Evolutionary conservation across 2,329 filamentous ascomycete genomes (phyloP), one percentile per base, ranked within the genome.

Genomic region (Chaetomium globosum): DNA sequence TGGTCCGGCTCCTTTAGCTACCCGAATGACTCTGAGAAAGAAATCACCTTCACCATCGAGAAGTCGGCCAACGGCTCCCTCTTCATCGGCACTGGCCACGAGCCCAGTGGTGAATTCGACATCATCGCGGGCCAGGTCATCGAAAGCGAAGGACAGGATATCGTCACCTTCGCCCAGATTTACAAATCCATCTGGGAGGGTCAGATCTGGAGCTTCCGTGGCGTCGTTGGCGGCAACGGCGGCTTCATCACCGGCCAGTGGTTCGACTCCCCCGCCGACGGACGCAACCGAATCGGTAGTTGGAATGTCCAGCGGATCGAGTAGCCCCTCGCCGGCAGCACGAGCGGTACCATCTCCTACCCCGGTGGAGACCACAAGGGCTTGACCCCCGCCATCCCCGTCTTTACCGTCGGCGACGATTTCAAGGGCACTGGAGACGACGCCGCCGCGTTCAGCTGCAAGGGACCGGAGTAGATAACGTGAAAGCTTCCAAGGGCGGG

Each of bases 381-480:
- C n/a, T 12, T 51, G 2, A 26, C 21, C 21, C 48, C 26, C 48
- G 21, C 8, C 48, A 23, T 51, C 8, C 6, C 21, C 21, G n/a
- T 21, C 21, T 51, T 51, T 8, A 26, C 48, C 48, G 48, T 51
- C 48, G 43, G 7, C n/a, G 21, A n/a, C 48, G 7, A 9, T 10
- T 51, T 51, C 48, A 51, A 51, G 48, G 48, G 48, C 48, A 51
- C 48, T 7, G 48, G 21, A 6, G 48, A n/a, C n/a, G n/a, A n/a
- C n/a, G n/a, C n/a, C n/a, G n/a, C n/a, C n/a, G n/a, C n/a, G n/a
- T n/a, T n/a, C n/a, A n/a, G n/a, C n/a, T n/a, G n/a, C n/a, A n/a
- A n/a, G n/a, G n/a, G n/a, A n/a, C 48, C n/a, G 48, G 21, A 6
- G 48, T 21, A 8, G 21, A n/a, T n/a, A 23, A 51, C 7, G 33